Base-by-base conservation (phyloP, 1,284 basidiomycete species). In the Malassezia furfur region DNA sequence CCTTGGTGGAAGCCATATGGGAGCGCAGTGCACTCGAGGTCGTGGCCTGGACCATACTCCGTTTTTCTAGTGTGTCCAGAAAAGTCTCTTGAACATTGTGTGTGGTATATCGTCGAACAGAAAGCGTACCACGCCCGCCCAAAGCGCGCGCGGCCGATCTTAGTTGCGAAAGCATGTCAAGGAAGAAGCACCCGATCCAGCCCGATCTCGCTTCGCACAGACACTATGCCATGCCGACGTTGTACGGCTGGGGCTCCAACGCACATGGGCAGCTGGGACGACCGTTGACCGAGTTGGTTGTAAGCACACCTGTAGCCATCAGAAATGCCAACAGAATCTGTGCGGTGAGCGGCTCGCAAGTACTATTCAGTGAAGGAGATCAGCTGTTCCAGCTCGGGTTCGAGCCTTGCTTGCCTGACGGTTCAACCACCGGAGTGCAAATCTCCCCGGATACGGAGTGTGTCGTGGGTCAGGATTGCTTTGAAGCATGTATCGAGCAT, bases 21-120 rank as follows among this genome's bases (percentile, higher is more conserved):
- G 51, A 5, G 7, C 36, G 37, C 3, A 70, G 39, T 0, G 65
- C 50, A 8, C 66, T 61, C 0, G 66, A 68, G 2, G 68, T 68
- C 6, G 58, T 41, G 5, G 55, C 52, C 12, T 64, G 60, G 5
- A 70, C 49, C 4, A 70, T 49, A 1, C 56, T 53, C 31, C 68
- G 63, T 8, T 31, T 9, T 11, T 57, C 46, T 9, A 70, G 57
- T 40, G 64, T 60, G n/a, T 52, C 30, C 6, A 55, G 2, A 7
- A 55, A 8, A 2, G n/a, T n/a, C 14, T 34, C 14, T 34, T 10
- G 32, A 4, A 8, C 32, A 34, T 34, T 14, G 32, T 34, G 9
- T 34, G 32, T 34, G 9, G 32, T 28, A 28, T 28, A 28, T 28
- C 3, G 25, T 28, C 25, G 25, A 28, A 28, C 7, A 28, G 25